Evolutionary conservation across 257 asterid species (phyloP), one percentile per base, ranked within the genome.

Genomic region (Asclepias syriaca): DNA sequence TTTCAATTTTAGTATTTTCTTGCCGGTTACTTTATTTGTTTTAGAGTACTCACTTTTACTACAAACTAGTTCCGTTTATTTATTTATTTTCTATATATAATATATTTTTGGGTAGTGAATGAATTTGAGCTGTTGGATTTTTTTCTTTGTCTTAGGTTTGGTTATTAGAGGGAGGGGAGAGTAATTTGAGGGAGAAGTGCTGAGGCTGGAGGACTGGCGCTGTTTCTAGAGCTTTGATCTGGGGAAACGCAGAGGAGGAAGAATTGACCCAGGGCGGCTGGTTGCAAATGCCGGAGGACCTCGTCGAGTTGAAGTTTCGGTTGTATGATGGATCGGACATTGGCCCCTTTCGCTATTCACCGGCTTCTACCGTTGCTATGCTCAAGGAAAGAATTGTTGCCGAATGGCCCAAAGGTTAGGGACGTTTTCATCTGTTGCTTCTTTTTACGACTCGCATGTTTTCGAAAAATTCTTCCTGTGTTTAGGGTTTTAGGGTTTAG

Each of bases 321-420:
- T 80, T 93, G 78, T 86, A 87, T 78, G 97, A 93, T 90, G 97
- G 97, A 84, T 93, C 97, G 70, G 97, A 93, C 79, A 85, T 93
- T 77, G 97, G 97, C 57, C 98, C 98, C 57, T 92, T 90, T 81
- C 86, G 90, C 60, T 92, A 88, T 72, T 88, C 97, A 12, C 95
- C 95, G 63, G 92, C 96, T 50, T 83, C 97, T n/a, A 90, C 97
- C 53, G 88, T 90, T 59, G 89, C 89, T 53, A 79, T 85, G 93
- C 90, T 93, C 48, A 90, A 93, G 86, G 97, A 93, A 81, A 88
- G 95, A 77, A 78, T 93, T 71, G 77, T 82, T 43, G 69, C 84
- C 22, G 86, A 79, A 43, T 82, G 86, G 86, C 86, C 86, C 50
- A 82, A 79, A 79, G 86, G 86, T 81, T 72, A 63, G 68, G 68